Base-by-base conservation (phyloP, 768 basidiomycete species). In the Boletus rubropictus region DNA sequence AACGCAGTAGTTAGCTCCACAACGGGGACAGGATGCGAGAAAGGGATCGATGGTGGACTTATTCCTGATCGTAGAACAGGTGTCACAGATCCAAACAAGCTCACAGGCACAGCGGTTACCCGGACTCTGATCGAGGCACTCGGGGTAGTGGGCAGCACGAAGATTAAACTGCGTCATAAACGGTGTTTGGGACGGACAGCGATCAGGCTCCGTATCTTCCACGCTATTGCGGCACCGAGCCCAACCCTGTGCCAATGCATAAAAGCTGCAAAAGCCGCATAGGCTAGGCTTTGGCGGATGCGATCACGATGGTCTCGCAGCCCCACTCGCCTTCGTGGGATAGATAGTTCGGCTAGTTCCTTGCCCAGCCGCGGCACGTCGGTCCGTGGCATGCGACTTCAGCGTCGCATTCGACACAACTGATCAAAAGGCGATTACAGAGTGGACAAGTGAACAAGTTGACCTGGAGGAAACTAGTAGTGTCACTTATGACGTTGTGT, bases 371-470 rank as follows among this genome's bases (percentile, higher is more conserved):
- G 15, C 1, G 18, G 27, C 56, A 56, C 1, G 2, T 2, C 11
- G 8, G 0, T 7, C 1, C 12, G 37, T 5, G 0, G 42, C 46
- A 58, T 25, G 46, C 25, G 6, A 58, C 41, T 21, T 22, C 33
- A 9, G 37, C 18, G 24, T 54, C 46, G 27, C 55, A 56, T n/a
- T 58, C 38, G 31, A 42, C 2, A 20, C 55, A 56, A 25, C 21
- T 18, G 1, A 24, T 1, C 18, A 56, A 24, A 25, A 39, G 40
- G 7, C 0, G 0, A 18, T 1, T 28, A 41, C 55, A 57, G 24
- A 44, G 27, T 0, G 56, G 51, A 42, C 51, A 57, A 20, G 56
- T 57, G 25, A 47, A n/a, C 31, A 58, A 12, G 45, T 57, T 45
- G 1, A 50, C 42, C 0, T 12, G 8, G 7, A 50, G 42, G 21